Percentiles rank a stretch among this genome's conserved stretches.
phyloP scores from a whole-genome alignment of 164 flowering plant species.

The Stephania japonica region DNA sequence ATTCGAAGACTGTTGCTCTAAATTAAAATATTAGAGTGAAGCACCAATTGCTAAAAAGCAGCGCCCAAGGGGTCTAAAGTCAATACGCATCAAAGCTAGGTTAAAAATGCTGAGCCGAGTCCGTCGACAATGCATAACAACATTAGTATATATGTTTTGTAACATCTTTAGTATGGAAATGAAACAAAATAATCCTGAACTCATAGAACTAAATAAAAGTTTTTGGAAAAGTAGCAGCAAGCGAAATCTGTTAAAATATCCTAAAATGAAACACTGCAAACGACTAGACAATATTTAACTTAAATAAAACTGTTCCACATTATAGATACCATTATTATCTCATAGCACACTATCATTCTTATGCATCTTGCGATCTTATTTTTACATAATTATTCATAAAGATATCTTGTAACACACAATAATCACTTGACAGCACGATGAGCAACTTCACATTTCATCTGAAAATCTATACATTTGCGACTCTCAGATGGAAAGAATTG shows the following conservation, averaged over 20 bases:
- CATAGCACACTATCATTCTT: no score
- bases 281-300: neutral
- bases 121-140: no score
- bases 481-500: neutral
- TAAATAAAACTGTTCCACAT: neutral
- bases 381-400: neutral
- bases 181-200: neutral
- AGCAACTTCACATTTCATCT: neutral
- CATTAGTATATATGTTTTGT: neutral
- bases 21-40: no score
- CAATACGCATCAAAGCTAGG: no score
- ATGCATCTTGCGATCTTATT: neutral
- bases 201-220: neutral
- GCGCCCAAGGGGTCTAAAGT: no score
- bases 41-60: no score
- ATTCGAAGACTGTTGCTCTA: no score
- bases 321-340: no score
- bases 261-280: neutral
- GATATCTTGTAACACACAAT: neutral
- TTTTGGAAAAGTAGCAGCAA: neutral
- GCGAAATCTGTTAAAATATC: neutral
- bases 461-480: neutral
- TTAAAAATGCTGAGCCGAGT: no score
- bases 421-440: neutral
- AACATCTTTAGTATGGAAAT: neutral